Evolutionary conservation across 768 basidiomycete genomes (phyloP).

Genomic region (Mycena venus): DNA sequence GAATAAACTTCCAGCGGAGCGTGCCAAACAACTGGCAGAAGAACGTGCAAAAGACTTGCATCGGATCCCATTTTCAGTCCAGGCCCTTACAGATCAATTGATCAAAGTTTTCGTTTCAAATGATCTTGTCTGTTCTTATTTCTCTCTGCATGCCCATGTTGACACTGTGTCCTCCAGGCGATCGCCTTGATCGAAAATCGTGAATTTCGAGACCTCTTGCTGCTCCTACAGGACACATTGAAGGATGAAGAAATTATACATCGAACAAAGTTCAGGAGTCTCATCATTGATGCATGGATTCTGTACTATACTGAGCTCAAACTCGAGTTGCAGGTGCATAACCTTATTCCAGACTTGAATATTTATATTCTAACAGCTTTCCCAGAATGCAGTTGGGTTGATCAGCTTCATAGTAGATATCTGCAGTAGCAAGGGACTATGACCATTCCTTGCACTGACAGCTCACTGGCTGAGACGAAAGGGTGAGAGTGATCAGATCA

Average conservation of each 20-base stretch:
- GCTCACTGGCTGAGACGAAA: constrained; percentile 14
- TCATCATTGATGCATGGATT: constrained; percentile 5
- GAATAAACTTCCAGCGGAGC: too few species aligned
- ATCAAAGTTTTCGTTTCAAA: too few species aligned
- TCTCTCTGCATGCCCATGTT: too few species aligned
- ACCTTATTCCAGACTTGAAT: not conserved
- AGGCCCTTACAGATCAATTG: too few species aligned
- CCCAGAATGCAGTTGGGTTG: constrained; percentile 10
- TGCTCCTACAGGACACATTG: not conserved
- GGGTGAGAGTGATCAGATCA: not conserved
- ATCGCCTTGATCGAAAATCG: not conserved
- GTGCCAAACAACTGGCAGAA: too few species aligned
- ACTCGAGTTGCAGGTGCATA: not conserved
- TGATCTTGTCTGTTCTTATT: too few species aligned
- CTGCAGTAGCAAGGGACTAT: not conserved
- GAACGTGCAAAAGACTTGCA: too few species aligned
- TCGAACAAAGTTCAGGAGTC: not conserved
- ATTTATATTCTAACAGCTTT: not conserved
- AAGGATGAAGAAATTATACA: not conserved
- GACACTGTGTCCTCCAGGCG: not conserved
- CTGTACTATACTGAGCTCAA: constrained; percentile 5
- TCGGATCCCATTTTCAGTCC: too few species aligned
- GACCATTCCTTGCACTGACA: constrained; percentile 4
- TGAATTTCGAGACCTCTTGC: not conserved
- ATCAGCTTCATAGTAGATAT: constrained; percentile 30